phyloP scores from a whole-genome alignment of 352 stramenopile genomes.

The Aphanomyces invadans region DNA sequence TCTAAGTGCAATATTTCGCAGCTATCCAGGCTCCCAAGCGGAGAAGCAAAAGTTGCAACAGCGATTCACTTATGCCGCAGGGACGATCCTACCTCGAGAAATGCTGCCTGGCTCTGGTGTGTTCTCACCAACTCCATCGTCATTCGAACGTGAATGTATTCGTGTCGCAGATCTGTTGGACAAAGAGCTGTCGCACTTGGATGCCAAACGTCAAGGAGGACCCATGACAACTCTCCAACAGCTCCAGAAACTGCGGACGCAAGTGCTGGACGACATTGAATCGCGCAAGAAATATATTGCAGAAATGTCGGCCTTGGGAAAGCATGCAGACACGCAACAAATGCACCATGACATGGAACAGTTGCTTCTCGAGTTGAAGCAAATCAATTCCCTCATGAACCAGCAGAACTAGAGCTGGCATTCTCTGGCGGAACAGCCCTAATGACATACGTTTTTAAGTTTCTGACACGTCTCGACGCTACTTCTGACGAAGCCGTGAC shows the following conservation, averaged over 20 bases:
- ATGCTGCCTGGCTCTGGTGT: conserved; percentile 61
- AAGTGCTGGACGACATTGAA: conserved; percentile 54
- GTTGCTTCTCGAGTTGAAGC: conserved; percentile 49
- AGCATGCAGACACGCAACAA: conserved; percentile 33
- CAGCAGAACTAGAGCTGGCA: conserved; percentile 30
- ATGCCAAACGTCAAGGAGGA: conserved; percentile 36
- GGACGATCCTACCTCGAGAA: conserved; percentile 59
- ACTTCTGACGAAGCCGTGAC: too few relatives aligned
- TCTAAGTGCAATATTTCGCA: background rate
- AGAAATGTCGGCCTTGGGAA: conserved; percentile 53
- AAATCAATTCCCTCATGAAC: conserved; percentile 55
- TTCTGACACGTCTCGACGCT: too few relatives aligned
- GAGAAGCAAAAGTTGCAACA: conserved; percentile 83
- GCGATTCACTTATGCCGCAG: conserved; percentile 56
- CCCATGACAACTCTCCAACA: conserved; percentile 40
- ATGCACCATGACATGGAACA: conserved; percentile 62
- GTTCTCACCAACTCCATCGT: background rate
- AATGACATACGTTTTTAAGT: too few relatives aligned
- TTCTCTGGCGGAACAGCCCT: too few relatives aligned
- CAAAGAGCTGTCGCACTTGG: conserved; percentile 49
- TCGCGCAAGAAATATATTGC: conserved; percentile 51
- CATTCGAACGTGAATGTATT: background rate
- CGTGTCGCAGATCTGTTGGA: conserved; percentile 46
- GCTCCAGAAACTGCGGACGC: conserved; percentile 56
- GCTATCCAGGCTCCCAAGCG: conserved; percentile 40